Evolutionary conservation across 148 eudicot genomes (phyloP).

Genomic region (Chenopodium suecicum): DNA sequence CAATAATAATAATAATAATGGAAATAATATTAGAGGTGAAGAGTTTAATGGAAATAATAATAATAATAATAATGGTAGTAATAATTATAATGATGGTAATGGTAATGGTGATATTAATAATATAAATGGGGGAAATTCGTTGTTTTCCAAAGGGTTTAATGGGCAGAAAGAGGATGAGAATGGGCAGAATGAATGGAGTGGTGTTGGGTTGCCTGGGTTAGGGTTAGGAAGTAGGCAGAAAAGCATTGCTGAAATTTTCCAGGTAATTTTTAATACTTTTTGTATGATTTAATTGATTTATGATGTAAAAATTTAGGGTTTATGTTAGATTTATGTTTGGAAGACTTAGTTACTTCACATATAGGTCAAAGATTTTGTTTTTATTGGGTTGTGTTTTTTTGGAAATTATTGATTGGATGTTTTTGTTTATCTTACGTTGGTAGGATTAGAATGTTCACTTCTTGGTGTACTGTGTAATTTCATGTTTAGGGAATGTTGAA

Average conservation of each 20-base stretch:
- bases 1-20: background rate
- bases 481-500: background rate
- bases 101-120: slow-evolving; percentile 1
- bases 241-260: slow-evolving; percentile 74
- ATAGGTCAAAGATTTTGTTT: slow-evolving; percentile 3
- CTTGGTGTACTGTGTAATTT: background rate
- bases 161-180: slow-evolving; percentile 31
- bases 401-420: background rate
- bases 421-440: background rate
- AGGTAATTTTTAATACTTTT: slow-evolving; percentile 41
- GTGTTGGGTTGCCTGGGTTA: slow-evolving; percentile 78
- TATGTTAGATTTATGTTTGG: background rate
- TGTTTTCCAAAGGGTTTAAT: slow-evolving; percentile 33
- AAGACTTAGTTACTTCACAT: slow-evolving; percentile 7
- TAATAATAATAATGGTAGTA: background rate
- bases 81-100: background rate
- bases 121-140: slow-evolving; percentile 12
- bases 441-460: too few species aligned
- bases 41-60: slow-evolving; percentile 14
- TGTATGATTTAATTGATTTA: background rate
- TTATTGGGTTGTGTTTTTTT: background rate
- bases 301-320: slow-evolving; percentile 5
- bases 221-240: slow-evolving; percentile 72
- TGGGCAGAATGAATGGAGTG: slow-evolving; percentile 57
- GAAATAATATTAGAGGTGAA: slow-evolving; percentile 8